Base-by-base conservation (phyloP, 2,329 filamentous ascomycete genomes). In the Xylariaceae sp. region DNA sequence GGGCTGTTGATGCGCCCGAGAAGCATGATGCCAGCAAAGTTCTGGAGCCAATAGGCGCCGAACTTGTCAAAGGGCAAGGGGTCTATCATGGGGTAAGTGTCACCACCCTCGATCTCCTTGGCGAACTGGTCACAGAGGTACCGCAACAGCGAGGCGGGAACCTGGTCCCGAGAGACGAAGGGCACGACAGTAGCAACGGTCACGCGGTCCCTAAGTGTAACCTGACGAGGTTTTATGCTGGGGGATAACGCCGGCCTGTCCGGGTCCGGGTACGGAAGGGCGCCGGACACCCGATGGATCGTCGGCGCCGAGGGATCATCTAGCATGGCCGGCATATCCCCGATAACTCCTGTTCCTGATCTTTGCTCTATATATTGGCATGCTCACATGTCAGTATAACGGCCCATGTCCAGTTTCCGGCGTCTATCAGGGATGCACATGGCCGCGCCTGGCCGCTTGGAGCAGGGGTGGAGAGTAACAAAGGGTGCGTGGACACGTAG, bases 51-150 rank as follows among this genome's bases (percentile, higher is more conserved):
- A 65, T 94, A 92, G 37, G 76, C 69, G 8, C 81, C 81, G 57
- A 94, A 95, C 47, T 74, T 76, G 14, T 85, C 78, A n/a, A 83
- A 67, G 4, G 81, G 69, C 63, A 94, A 78, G 13, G 80, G 70
- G 36, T 89, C 81, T 53, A 83, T 78, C 84, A 94, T 90, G 15
- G 88, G 87, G 61, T 94, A 94, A 1, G 88, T 94, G 61, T 94
- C 88, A 40, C 88, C 88, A 62, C 87, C 85, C 56, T 92, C 86
- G 55, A 95, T 92, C 63, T 94, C 88, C 63, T 85, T 83, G 61
- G 89, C 90, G 53, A 94, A 74, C 65, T 92, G 83, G 56, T 88
- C 84, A 52, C 78, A 85, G 32, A 95, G 76, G 57, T 94, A 92
- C 27, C 73, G 73, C 24, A 90, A 69, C 41, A 95, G 69, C 5